These are phyloP conservation scores for Madurella fahalii DNA, from an alignment of 2,329 filamentous ascomycete genomes.

Conservation along the genomic window DNA sequence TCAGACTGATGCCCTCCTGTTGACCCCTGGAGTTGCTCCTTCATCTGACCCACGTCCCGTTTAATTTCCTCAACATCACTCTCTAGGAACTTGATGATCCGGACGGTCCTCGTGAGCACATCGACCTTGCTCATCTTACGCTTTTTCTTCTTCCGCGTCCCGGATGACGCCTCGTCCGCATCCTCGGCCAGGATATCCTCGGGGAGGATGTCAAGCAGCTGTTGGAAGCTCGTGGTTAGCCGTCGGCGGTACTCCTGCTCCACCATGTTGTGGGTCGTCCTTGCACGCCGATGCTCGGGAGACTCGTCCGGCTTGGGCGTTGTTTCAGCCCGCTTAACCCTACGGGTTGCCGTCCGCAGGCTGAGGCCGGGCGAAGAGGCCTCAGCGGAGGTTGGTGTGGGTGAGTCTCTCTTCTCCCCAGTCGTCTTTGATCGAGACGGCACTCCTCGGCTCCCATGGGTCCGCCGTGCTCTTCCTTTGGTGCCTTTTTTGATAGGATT, in stretches of 20 bases:
- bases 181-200: neutral
- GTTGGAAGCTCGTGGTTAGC: constrained; percentile 22
- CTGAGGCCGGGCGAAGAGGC: neutral
- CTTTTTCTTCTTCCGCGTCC: neutral
- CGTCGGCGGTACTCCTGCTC: constrained; percentile 25
- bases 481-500: neutral
- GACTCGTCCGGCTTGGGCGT: constrained; percentile 21
- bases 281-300: constrained; percentile 13
- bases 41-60: constrained; percentile 12
- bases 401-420: neutral
- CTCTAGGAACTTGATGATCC: constrained; percentile 13
- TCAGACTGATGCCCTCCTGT: neutral
- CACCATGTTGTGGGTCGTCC: constrained; percentile 23
- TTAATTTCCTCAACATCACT: neutral
- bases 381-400: neutral
- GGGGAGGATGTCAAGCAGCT: constrained; percentile 16
- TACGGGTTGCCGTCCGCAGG: constrained; percentile 23
- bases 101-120: constrained; percentile 16
- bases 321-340: constrained; percentile 3
- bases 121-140: constrained; percentile 23
- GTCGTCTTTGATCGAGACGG: neutral
- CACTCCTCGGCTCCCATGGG: neutral
- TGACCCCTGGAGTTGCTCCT: neutral
- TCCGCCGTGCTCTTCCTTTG: neutral
- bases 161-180: neutral